These are phyloP conservation scores for Aspergillus steynii DNA, from an alignment of 495 filamentous ascomycete species.

Conservation along the genomic window DNA sequence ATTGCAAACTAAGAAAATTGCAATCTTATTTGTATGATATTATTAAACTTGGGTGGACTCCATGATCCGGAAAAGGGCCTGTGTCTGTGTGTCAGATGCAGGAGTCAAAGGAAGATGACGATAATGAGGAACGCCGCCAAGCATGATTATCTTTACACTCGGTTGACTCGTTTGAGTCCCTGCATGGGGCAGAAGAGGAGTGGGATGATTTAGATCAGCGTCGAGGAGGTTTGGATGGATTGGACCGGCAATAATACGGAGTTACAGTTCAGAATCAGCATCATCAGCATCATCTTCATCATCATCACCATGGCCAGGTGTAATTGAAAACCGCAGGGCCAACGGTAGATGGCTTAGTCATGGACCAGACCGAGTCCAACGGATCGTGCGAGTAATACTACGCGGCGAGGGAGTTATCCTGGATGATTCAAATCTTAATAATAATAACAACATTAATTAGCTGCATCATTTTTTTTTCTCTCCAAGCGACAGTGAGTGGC, in stretches of 20 bases:
- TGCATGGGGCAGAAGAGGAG: neutral
- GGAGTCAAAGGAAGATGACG: neutral
- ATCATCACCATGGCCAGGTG: neutral
- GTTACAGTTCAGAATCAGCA: neutral
- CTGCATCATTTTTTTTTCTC: neutral
- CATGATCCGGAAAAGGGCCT: neutral
- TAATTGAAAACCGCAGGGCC: neutral
- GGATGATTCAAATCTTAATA: neutral
- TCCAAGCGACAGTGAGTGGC: slow-evolving; percentile 4
- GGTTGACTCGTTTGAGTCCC: neutral
- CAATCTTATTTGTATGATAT: too few relatives aligned
- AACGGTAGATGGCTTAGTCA: neutral
- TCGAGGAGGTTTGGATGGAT: neutral
- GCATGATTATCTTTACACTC: neutral
- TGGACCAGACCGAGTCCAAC: neutral
- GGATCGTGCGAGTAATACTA: neutral
- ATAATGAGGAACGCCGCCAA: too few relatives aligned
- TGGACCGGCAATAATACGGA: neutral
- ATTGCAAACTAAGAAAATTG: neutral
- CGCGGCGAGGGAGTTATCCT: neutral
- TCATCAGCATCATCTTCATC: neutral
- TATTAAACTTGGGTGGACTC: neutral
- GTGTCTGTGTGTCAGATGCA: neutral
- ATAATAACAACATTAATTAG: neutral
- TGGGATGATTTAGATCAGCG: slow-evolving; percentile 1